Evolutionary conservation across 2,329 filamentous ascomycete species (phyloP).

Genomic region (Colletotrichum plurivorum): DNA sequence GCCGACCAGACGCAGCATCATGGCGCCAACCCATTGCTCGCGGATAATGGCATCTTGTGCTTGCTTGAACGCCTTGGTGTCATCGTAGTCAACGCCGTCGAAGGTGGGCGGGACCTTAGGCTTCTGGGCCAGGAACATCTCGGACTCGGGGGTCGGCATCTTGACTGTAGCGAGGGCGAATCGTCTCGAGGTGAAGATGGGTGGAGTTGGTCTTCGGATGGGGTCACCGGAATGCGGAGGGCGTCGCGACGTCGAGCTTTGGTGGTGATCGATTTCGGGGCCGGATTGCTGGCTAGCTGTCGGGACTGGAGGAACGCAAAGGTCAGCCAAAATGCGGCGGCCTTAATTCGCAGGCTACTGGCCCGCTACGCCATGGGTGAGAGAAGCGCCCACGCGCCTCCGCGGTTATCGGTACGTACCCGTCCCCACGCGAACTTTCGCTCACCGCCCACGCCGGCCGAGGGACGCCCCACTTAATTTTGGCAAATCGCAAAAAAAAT

Average conservation of each 20-base stretch:
- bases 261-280: conserved; percentile 30
- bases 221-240: conserved; percentile 23
- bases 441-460: conserved; percentile 37
- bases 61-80: conserved; percentile 84
- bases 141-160: conserved; percentile 89
- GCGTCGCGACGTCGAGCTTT: conserved; percentile 30
- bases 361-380: conserved; percentile 1
- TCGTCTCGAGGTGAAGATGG: background rate
- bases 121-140: conserved; percentile 86
- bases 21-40: conserved; percentile 90
- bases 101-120: conserved; percentile 86
- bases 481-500: conserved; percentile 41
- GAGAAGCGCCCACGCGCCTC: conserved; percentile 5
- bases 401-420: conserved; percentile 35
- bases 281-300: conserved; percentile 24
- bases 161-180: conserved; percentile 43
- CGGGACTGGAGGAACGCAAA: conserved; percentile 32
- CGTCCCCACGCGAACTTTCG: conserved; percentile 9
- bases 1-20: conserved; percentile 87
- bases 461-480: conserved; percentile 38
- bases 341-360: conserved; percentile 39
- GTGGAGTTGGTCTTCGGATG: conserved; percentile 15
- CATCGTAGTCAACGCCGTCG: conserved; percentile 88
- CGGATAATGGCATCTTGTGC: conserved; percentile 86
- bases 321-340: conserved; percentile 36